Conservation (phyloP, 225 moss, liverwort and hornwort genomes). For the Climacium dendroides region DNA sequence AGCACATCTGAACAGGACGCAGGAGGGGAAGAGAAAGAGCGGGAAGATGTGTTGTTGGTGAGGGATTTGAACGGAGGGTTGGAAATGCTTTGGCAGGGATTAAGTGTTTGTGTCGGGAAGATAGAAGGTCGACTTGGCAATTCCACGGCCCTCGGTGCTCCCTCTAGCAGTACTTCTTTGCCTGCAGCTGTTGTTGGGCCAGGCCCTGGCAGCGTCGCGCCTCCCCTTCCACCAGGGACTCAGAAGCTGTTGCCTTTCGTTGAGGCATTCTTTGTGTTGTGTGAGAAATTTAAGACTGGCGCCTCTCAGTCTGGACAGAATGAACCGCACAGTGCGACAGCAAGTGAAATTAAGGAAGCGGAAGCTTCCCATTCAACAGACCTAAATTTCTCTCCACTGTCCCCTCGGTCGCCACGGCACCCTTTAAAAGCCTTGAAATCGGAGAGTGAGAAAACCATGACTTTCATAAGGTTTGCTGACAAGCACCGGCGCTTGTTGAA, state of each 20-base stretch:
- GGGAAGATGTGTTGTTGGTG: slow-evolving; percentile 66
- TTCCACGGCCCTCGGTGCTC: slow-evolving; percentile 30
- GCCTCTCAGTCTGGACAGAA: slow-evolving; percentile 45
- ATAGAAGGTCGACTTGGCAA: slow-evolving; percentile 64
- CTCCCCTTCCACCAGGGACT: slow-evolving; percentile 85
- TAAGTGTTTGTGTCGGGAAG: slow-evolving; percentile 79
- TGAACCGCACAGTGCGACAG: slow-evolving; percentile 78
- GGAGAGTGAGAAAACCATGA: slow-evolving; percentile 72
- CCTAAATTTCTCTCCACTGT: slow-evolving; percentile 44
- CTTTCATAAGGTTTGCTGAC: slow-evolving; percentile 89
- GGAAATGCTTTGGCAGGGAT: slow-evolving; percentile 75
- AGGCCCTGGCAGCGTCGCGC: slow-evolving; percentile 55
- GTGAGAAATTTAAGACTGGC: slow-evolving; percentile 76
- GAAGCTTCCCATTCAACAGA: slow-evolving; percentile 57
- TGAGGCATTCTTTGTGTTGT: slow-evolving; percentile 90
- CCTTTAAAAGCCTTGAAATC: slow-evolving; percentile 24
- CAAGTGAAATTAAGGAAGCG: slow-evolving; percentile 90
- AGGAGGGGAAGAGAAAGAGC: slow-evolving; percentile 56
- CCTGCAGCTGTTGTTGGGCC: slow-evolving; percentile 42
- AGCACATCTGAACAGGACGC: slow-evolving; percentile 31
- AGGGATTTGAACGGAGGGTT: slow-evolving; percentile 73
- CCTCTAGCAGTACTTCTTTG: slow-evolving; percentile 33
- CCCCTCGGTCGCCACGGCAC: slow-evolving; percentile 61
- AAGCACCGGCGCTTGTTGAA: slow-evolving; percentile 87
- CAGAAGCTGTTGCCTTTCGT: slow-evolving; percentile 87